Base-by-base conservation (phyloP, 257 asterid species). In the Leptodermis oblonga region DNA sequence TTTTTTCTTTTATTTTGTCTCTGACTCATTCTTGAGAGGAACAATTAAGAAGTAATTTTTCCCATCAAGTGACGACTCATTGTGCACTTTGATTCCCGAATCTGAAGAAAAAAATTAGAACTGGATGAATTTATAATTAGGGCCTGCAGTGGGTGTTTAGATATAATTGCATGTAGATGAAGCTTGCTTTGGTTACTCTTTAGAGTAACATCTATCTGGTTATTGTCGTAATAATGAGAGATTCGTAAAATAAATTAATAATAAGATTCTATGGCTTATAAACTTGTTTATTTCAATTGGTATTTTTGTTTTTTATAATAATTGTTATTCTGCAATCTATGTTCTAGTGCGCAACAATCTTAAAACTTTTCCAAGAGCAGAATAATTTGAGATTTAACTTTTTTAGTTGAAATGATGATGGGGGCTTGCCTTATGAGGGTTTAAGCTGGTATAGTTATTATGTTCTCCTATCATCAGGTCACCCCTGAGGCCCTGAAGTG, bases 21-120 rank as follows among this genome's bases (percentile, higher is more conserved):
- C 33, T 45, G 25, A 26, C 39, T 65, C 56, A 62, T 62, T 62
- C 68, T 41, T 39, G 33, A 42, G 25, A 65, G 12, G 56, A 43
- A 3, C 10, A 17, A 14, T 17, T 15, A 11, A 46, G 12, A 42
- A 18, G 33, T 26, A 33, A 28, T 4, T 46, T 65, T 46, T 0
- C 0, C 36, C 70, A 4, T 2, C 1, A 26, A 65, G 59, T 26
- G 13, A 51, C 26, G 34, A 6, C 9, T 26, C 39, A 45, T n/a
- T 65, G 25, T 17, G 56, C 41, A 28, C 31, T 8, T 14, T 7
- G 54, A 2, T 7, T 39, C 53, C 49, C 39, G 20, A 64, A 42
- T 46, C 37, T 23, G 49, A 37, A 41, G 68, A 39, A n/a, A 39
- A 55, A 61, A 37, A n/a, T 25, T n/a, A n/a, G 41, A 13, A 59